Percentiles rank a stretch among this genome's conserved stretches.
Conservation (phyloP, 2,329 filamentous ascomycete genomes). For the Penicillium sp. region DNA sequence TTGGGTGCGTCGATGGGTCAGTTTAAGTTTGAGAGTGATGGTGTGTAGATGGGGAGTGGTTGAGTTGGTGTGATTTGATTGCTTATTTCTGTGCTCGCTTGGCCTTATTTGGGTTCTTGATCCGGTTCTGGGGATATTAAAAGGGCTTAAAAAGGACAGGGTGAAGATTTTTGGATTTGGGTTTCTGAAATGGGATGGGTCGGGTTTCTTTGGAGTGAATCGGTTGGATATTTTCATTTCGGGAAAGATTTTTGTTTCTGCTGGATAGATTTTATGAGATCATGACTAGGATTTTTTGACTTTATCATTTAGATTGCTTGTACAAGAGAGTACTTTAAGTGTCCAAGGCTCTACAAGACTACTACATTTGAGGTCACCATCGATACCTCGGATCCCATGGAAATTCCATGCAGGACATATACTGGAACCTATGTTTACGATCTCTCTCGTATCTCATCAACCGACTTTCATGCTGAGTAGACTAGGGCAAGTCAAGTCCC, state of each 20-base stretch:
- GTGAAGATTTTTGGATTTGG: background rate
- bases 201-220: background rate
- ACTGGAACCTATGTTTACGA: background rate
- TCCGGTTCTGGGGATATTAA: background rate
- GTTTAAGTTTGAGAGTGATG: constrained; percentile 16
- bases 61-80: background rate
- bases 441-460: background rate
- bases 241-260: background rate
- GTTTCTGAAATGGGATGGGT: background rate
- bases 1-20: constrained; percentile 16
- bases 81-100: background rate
- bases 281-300: constrained; percentile 5
- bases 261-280: constrained; percentile 8
- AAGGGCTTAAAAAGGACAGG: background rate
- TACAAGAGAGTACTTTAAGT: background rate
- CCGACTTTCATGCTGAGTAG: too few relatives aligned
- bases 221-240: background rate
- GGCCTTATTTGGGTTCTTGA: background rate
- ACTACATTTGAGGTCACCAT: too few relatives aligned
- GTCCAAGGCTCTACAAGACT: background rate
- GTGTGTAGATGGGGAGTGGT: background rate
- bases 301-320: background rate
- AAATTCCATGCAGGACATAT: background rate
- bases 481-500: background rate
- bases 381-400: too few relatives aligned